Evolutionary conservation across 2,329 filamentous ascomycete genomes (phyloP).

Genomic region (Cladosporium sp.): DNA sequence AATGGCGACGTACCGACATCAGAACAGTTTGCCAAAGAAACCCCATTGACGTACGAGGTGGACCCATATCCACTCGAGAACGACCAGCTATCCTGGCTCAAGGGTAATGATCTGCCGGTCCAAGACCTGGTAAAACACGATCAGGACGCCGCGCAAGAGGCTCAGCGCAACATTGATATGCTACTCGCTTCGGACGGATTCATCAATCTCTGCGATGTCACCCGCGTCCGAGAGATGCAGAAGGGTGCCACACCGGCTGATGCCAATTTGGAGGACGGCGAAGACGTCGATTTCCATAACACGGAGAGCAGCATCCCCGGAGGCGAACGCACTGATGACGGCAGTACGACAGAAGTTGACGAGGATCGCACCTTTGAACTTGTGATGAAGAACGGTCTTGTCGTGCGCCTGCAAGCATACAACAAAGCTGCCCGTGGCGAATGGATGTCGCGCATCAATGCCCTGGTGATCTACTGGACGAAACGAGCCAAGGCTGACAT

Average conservation of each 20-base stretch:
- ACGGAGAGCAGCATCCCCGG: constrained; percentile 29
- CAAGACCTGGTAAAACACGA: constrained; percentile 47
- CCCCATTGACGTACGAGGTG: constrained; percentile 63
- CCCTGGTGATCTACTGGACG: constrained; percentile 64
- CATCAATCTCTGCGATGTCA: constrained; percentile 62
- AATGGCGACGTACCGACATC: constrained; percentile 55
- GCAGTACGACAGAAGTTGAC: constrained; percentile 55
- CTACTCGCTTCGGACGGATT: constrained; percentile 63
- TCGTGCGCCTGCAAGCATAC: constrained; percentile 60
- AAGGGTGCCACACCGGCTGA: constrained; percentile 57
- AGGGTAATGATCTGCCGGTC: constrained; percentile 38
- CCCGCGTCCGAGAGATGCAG: constrained; percentile 58
- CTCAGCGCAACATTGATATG: constrained; percentile 60
- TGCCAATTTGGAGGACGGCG: constrained; percentile 53
- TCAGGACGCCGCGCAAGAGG: constrained; percentile 61
- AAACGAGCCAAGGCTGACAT: constrained; percentile 58
- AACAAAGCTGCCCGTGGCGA: constrained; percentile 59
- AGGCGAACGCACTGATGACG: constrained; percentile 49
- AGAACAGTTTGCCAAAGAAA: constrained; percentile 56
- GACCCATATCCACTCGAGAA: constrained; percentile 59
- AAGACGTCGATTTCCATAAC: constrained; percentile 59
- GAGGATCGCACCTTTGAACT: constrained; percentile 64
- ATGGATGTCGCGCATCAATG: constrained; percentile 62
- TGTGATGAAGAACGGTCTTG: constrained; percentile 61
- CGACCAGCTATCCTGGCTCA: constrained; percentile 61